Percentiles rank a stretch among this genome's conserved stretches.
These are phyloP conservation scores for Ramularia collo-cygni DNA, from an alignment of 2,329 filamentous ascomycete species.

Conservation along the genomic window DNA sequence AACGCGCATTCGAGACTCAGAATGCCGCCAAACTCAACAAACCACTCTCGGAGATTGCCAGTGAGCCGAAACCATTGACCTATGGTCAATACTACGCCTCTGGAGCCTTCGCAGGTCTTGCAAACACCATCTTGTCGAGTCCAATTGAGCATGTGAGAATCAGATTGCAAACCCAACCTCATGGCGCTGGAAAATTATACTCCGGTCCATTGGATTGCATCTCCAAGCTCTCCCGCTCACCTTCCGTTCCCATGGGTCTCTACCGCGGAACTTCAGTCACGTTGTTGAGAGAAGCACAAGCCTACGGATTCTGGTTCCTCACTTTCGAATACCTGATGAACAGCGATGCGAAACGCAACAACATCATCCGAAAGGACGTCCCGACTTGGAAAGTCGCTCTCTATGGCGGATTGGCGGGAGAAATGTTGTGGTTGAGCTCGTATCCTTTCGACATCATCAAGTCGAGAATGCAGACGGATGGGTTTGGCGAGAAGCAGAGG, in stretches of 20 bases:
- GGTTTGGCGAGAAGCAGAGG: constrained; percentile 64
- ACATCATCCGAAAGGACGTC: constrained; percentile 67
- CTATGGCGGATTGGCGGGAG: constrained; percentile 89
- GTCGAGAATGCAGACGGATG: constrained; percentile 99
- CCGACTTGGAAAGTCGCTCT: constrained; percentile 78
- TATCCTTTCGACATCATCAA: constrained; percentile 98
- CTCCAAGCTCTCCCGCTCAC: constrained; percentile 65
- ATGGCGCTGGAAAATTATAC: constrained; percentile 74
- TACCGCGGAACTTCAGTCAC: constrained; percentile 88
- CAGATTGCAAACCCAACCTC: constrained; percentile 90
- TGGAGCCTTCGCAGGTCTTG: constrained; percentile 84
- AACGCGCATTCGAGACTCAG: constrained; percentile 71
- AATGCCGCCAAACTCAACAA: constrained; percentile 46
- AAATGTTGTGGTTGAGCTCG: constrained; percentile 85
- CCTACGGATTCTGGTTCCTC: constrained; percentile 93
- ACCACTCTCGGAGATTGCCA: constrained; percentile 27
- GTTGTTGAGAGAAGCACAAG: constrained; percentile 79
- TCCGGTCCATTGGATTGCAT: constrained; percentile 83
- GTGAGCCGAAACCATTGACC: constrained; percentile 46
- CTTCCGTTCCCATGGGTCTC: constrained; percentile 63
- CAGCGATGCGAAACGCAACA: constrained; percentile 71
- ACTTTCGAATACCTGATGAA: constrained; percentile 97
- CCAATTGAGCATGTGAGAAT: constrained; percentile 98
- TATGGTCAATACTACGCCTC: constrained; percentile 85
- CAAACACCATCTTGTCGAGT: constrained; percentile 80